These are phyloP conservation scores for Candida parachauliodes DNA, from an alignment of 805 yeast species.

Conservation along the genomic window DNA sequence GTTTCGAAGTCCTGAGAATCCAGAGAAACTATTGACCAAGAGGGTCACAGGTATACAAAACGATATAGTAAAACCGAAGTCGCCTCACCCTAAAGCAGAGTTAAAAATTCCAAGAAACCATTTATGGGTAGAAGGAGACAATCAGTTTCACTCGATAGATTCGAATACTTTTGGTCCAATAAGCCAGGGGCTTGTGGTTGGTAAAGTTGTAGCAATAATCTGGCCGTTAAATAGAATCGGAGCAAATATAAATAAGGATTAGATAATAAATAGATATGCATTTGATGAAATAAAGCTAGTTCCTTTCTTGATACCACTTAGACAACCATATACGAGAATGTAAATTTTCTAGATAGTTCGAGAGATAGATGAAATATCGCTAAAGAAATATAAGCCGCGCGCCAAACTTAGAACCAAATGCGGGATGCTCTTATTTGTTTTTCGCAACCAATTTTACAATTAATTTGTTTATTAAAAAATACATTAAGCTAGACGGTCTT, in stretches of 20 bases:
- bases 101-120: constrained; percentile 74
- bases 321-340: no score
- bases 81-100: constrained; percentile 56
- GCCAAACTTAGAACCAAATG: no score
- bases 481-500: no score
- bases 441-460: no score
- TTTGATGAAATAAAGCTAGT: no score
- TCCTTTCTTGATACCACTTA: no score
- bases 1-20: constrained; percentile 77
- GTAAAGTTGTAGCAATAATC: constrained; percentile 64
- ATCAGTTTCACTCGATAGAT: constrained; percentile 71
- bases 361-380: no score
- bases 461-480: no score
- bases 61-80: constrained; percentile 58
- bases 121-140: constrained; percentile 95
- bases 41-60: constrained; percentile 75
- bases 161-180: constrained; percentile 88
- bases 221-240: constrained; percentile 56
- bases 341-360: no score
- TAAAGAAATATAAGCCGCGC: no score
- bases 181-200: constrained; percentile 74
- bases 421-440: no score
- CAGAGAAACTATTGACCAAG: constrained; percentile 72
- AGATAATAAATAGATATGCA: background rate
- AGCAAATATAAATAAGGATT: constrained; percentile 14